Conservation (phyloP, 257 asterid species). For the Echites panduratus region DNA sequence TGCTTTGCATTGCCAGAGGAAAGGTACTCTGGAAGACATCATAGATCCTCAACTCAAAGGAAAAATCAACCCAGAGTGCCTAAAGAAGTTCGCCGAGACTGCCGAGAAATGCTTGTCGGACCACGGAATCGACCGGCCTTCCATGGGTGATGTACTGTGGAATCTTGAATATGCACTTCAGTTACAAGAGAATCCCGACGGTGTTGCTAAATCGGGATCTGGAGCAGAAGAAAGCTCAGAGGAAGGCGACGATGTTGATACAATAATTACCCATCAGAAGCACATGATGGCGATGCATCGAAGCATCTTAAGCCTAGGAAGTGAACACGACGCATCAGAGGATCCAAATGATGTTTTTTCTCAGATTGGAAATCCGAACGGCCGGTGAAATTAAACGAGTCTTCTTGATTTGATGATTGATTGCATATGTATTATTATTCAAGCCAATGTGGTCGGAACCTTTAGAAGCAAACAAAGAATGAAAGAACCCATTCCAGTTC, state of each 20-base stretch:
- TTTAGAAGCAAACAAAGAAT: neutral
- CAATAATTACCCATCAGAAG: constrained; percentile 37
- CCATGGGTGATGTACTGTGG: constrained; percentile 86
- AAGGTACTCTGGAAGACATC: constrained; percentile 50
- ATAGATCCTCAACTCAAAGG: constrained; percentile 69
- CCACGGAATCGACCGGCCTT: constrained; percentile 62
- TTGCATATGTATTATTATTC: neutral
- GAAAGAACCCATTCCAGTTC: too few relatives aligned
- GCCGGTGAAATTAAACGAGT: constrained; percentile 27
- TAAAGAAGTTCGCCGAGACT: constrained; percentile 55
- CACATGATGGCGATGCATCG: constrained; percentile 69
- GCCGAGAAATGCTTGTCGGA: constrained; percentile 76
- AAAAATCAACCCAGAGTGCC: constrained; percentile 49
- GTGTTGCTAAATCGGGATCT: constrained; percentile 4
- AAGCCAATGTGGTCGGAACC: neutral
- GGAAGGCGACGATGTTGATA: constrained; percentile 26
- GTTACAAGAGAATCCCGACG: constrained; percentile 41
- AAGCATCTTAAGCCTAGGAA: constrained; percentile 55
- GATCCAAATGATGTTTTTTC: constrained; percentile 41
- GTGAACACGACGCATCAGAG: constrained; percentile 24
- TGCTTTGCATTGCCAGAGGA: constrained; percentile 56
- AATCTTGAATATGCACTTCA: constrained; percentile 67
- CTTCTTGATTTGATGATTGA: neutral
- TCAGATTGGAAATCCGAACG: constrained; percentile 52
- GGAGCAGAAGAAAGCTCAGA: constrained; percentile 13